Base-by-base conservation (phyloP, 345 rosid genomes). In the Syzygium aqueum region DNA sequence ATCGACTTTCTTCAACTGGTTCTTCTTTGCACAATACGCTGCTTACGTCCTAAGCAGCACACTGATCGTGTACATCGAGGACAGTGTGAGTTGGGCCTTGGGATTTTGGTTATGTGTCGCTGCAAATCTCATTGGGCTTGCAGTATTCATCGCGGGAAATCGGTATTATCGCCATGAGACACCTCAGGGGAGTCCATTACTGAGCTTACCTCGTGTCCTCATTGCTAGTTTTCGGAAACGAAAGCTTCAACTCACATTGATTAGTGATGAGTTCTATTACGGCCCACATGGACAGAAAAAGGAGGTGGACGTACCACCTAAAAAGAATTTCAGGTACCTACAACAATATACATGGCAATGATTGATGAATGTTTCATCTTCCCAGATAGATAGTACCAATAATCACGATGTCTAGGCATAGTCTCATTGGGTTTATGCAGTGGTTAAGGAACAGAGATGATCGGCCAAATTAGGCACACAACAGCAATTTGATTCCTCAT, bases 1-100 rank as follows among this genome's bases (percentile, higher is more conserved):
- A 90, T 89, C 57, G 17, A 65, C 57, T n/a, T 95, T 91, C 89
- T 95, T 94, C 89, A 92, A 92, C 85, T 93, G 93, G 94, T 94
- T 57, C 56, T 90, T 93, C 88, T 77, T 93, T 51, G 85, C 87
- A 2, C 3, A 88, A 43, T 91, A 94, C 56, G n/a, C 84, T 0
- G 87, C 88, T 3, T 67, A 61, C 2, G 88, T 88, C 22, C 51
- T 90, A 23, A 84, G 92, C 46, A 51, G 87, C 4, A 92, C 94
- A 0, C 91, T 87, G 0, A 37, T 94, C 84, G 93, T 93, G 16
- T 92, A 93, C 17, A 50, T 91, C 5, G 90, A 93, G 82, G 94
- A 93, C 37, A 93, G 90, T 25, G 89, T 88, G 53, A 90, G 94
- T 46, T 94, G 96, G 97, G 86, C 51, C 23, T 27, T 94, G 5